Evolutionary conservation across 495 filamentous ascomycete genomes (phyloP), one percentile per base, ranked within the genome.

Genomic region (Terfezia boudieri): DNA sequence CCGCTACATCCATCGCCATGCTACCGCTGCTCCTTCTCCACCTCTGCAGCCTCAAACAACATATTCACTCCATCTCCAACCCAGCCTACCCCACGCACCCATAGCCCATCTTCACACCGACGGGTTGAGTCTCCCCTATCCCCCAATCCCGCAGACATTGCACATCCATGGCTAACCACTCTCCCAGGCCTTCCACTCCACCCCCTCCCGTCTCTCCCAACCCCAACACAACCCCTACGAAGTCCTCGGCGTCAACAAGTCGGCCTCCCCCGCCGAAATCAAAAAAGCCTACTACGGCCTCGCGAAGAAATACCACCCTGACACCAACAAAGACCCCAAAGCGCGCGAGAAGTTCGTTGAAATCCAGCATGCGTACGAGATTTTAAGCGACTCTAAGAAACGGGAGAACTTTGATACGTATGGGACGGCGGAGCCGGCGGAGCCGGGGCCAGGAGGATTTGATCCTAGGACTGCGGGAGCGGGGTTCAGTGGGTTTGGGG

Each of bases 211-310:
- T 20, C 16, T n/a, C 51, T 36, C 49, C 14, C 66, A 74, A 49
- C 79, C 83, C 4, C 26, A 32, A 32, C 62, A 71, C 7, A 75
- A 98, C 62, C 90, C 90, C 8, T 98, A 98, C 66, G 76, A 76
- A 53, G 70, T 80, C 36, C 79, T 98, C 37, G 90, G 89, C n/a
- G 81, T 98, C 12, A 71, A 73, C 55, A 89, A 84, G 65, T 72
- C 66, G 43, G 84, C 90, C 12, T 81, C 85, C n/a, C 68, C 84
- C 6, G 65, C 78, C 54, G 92, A 95, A 8, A 94, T 98, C 62
- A 98, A 98, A 65, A 96, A 95, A 68, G 89, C 90, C 2, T 98
- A 98, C 71, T 98, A 98, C 67, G 81, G 86, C 53, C 71, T 94
- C 57, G 90, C 90, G n/a, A 96, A 96, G 69, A 96, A 95, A 65